Conservation (phyloP, 352 stramenopile genomes). For the Globisporangium radiosum region DNA sequence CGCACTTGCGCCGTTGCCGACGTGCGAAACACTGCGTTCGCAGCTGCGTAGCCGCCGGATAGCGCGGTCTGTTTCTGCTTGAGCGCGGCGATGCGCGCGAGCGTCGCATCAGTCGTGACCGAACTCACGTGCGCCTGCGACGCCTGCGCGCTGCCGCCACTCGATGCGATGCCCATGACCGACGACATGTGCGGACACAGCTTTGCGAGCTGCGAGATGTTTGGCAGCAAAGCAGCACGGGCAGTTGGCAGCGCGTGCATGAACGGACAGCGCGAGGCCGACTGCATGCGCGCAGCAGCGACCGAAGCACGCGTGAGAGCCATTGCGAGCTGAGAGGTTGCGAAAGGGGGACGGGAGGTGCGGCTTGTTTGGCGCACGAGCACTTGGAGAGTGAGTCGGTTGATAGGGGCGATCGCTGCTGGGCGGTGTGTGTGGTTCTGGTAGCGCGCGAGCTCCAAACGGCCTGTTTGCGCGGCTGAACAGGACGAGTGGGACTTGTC, state of each 20-base stretch:
- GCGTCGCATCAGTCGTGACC: slow-evolving; percentile 49
- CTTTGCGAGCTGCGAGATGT: slow-evolving; percentile 81
- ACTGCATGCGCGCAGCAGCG: slow-evolving; percentile 59
- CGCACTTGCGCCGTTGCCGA: slow-evolving; percentile 44
- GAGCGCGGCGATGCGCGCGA: slow-evolving; percentile 65
- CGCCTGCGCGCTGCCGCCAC: slow-evolving; percentile 22
- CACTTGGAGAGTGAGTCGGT: slow-evolving; percentile 35
- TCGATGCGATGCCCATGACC: slow-evolving; percentile 55
- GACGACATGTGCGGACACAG: slow-evolving; percentile 85
- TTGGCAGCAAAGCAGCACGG: slow-evolving; percentile 70
- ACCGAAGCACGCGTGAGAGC: slow-evolving; percentile 67
- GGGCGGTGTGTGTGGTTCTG: not conserved
- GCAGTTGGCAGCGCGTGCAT: slow-evolving; percentile 73
- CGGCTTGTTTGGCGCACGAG: not conserved
- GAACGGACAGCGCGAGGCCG: slow-evolving; percentile 75
- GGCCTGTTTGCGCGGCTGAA: not conserved
- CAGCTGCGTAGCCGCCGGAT: slow-evolving; percentile 30
- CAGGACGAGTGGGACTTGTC: too few species aligned
- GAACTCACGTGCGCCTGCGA: slow-evolving; percentile 59
- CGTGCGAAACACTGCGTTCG: slow-evolving; percentile 51
- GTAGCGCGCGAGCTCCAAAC: not conserved
- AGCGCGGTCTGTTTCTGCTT: slow-evolving; percentile 50
- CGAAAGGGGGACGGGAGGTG: not conserved
- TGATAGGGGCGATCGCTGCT: not conserved
- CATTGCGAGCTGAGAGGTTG: slow-evolving; percentile 25